Base-by-base conservation (phyloP, 1,139 yeast genomes). In the Pichia sp. region DNA sequence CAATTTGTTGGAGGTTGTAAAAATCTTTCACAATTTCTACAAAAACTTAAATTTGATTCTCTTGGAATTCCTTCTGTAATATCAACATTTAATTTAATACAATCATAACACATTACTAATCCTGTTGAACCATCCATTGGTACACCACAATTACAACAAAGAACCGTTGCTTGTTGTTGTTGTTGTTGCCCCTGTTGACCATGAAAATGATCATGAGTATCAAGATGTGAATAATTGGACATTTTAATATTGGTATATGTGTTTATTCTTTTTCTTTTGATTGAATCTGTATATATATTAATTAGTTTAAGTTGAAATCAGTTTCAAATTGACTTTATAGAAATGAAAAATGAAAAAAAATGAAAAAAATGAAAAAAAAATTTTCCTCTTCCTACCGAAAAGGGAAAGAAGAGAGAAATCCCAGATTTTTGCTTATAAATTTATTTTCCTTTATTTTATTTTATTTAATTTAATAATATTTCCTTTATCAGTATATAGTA, bases 101-200 rank as follows among this genome's bases (percentile, higher is more conserved):
- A 92, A 68, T 94, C 97, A 70, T 87, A 83, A 70, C 98, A 94
- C 96, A 92, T 89, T 29, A 89, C 96, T 52, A 90, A 71, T 29
- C 98, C 97, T 29, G 78, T 73, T 30, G 96, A 86, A 39, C 97
- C 97, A 62, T 92, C 97, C 79, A 94, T 87, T 41, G 98, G 97
- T 47, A 86, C 87, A 67, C 98, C 97, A 82, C 99, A 92, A 82
- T 87, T 87, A 68, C 96, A 89, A 73, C 99, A 92, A 51, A 92
- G 76, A 50, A 94, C 95, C 2, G 97, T 92, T 26, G 97, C 95
- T 8, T 32, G 35, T 4, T 22, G 22, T 4, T 32, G 16, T 50
- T 53, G 55, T 25, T 55, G 59, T 41, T 47, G 47, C 2, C n/a
- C 29, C 23, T 31, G 20, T 16, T 43, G 46, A 5, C 27, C 35